These are phyloP conservation scores for Pestalotiopsis sp. DNA, from an alignment of 2,329 filamentous ascomycete species.

Conservation along the genomic window DNA sequence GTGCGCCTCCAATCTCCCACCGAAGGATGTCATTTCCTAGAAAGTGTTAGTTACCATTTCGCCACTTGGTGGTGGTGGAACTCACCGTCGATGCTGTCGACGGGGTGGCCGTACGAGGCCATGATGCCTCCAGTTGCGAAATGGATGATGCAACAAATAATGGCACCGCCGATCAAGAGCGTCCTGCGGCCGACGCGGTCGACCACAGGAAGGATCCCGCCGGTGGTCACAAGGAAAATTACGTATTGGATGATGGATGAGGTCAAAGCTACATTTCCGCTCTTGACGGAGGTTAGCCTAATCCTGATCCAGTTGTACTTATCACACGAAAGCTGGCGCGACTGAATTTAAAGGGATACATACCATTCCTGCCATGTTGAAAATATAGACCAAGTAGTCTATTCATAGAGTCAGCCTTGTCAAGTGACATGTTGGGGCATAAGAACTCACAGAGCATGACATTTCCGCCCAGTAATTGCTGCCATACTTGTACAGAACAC, in stretches of 20 bases:
- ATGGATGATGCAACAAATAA: slow-evolving; percentile 48
- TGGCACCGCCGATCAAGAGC: slow-evolving; percentile 47
- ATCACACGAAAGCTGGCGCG: neutral
- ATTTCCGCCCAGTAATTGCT: slow-evolving; percentile 59
- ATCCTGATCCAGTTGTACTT: neutral
- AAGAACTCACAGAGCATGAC: slow-evolving; percentile 42
- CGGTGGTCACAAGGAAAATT: slow-evolving; percentile 56
- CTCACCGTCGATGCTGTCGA: slow-evolving; percentile 42
- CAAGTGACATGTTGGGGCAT: neutral
- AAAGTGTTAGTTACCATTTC: neutral
- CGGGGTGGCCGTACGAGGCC: slow-evolving; percentile 48
- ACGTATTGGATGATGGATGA: slow-evolving; percentile 58
- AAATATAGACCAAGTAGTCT: slow-evolving; percentile 66
- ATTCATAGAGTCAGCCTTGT: neutral
- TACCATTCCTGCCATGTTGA: slow-evolving; percentile 59
- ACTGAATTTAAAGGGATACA: neutral
- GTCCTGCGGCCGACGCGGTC: slow-evolving; percentile 51
- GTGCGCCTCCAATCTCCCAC: slow-evolving; percentile 45
- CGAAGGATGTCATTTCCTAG: slow-evolving; percentile 43
- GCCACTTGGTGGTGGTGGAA: neutral
- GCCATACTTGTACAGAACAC: slow-evolving; percentile 57
- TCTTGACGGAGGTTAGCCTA: slow-evolving; percentile 13
- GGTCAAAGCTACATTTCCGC: slow-evolving; percentile 38
- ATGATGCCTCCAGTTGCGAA: slow-evolving; percentile 52
- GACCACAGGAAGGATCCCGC: slow-evolving; percentile 49